Conservation (phyloP, 164 flowering plant species). For the Chimonanthus praecox region DNA sequence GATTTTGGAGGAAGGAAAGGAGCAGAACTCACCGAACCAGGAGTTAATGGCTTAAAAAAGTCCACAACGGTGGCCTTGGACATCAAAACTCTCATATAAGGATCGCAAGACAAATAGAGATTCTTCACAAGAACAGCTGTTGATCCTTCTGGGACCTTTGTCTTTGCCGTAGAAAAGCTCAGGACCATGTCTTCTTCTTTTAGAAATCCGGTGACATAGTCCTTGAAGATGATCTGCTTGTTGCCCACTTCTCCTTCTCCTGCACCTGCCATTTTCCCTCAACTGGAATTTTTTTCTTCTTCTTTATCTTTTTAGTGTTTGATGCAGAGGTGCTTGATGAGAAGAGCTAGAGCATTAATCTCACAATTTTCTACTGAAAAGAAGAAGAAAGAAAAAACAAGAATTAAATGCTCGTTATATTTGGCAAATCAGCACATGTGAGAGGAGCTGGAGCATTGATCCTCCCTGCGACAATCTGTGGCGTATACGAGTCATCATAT, state of each 20-base stretch:
- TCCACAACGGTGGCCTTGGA: background rate
- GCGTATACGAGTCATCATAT: too few species aligned
- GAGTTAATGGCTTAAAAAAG: slow-evolving; percentile 10
- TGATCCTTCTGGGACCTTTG: slow-evolving; percentile 13
- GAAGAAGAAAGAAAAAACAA: too few species aligned
- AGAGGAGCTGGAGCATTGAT: too few species aligned
- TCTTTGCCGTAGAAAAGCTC: background rate
- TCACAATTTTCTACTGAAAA: too few species aligned
- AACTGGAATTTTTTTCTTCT: too few species aligned
- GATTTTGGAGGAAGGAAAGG: background rate
- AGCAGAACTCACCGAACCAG: slow-evolving; percentile 16
- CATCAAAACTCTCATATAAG: slow-evolving; percentile 26
- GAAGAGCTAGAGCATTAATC: too few species aligned
- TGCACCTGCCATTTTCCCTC: slow-evolving; percentile 2
- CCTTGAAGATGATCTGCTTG: slow-evolving; percentile 11
- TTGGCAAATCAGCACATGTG: too few species aligned
- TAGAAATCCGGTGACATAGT: slow-evolving; percentile 4
- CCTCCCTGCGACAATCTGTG: too few species aligned
- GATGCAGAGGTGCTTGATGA: too few species aligned
- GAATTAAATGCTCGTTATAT: too few species aligned
- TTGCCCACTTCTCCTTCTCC: slow-evolving; percentile 1
- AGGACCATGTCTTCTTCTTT: slow-evolving; percentile 16
- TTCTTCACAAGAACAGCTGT: slow-evolving; percentile 22
- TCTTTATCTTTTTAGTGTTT: too few species aligned
- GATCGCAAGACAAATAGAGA: slow-evolving; percentile 39